A percentile compares a stretch with the other conserved stretches of the same genome.
phyloP scores from a whole-genome alignment of 2,329 filamentous ascomycete genomes.

The Sporothrix euskadiensis region DNA sequence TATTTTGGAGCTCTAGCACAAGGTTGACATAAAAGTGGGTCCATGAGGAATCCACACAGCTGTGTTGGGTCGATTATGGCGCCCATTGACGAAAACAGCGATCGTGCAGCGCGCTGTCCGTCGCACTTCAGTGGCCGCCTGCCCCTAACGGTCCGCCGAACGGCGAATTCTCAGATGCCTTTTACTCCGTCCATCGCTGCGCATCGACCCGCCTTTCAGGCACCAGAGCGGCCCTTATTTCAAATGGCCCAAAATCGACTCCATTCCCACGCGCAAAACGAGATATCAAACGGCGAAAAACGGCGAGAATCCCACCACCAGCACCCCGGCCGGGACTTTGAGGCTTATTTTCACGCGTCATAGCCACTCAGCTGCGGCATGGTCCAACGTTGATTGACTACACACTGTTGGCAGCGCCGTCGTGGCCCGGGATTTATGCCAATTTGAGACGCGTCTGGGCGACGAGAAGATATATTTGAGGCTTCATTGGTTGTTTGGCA shows the following conservation, averaged over 20 bases:
- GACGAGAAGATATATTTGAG: not conserved
- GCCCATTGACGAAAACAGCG: not conserved
- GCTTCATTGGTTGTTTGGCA: slow-evolving; percentile 24
- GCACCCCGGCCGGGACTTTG: not conserved
- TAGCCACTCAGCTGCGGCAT: not conserved
- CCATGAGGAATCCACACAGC: slow-evolving; percentile 15
- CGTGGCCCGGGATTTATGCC: slow-evolving; percentile 2
- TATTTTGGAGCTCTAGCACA: slow-evolving; percentile 13
- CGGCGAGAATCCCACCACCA: not conserved
- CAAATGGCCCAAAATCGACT: slow-evolving; percentile 7
- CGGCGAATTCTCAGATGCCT: not conserved
- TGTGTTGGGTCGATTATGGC: not conserved
- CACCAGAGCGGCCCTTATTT: not conserved
- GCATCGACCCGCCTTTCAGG: not conserved
- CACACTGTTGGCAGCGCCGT: not conserved
- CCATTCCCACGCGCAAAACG: not conserved
- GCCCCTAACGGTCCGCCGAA: not conserved
- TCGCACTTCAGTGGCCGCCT: not conserved
- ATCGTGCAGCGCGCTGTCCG: not conserved
- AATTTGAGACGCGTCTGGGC: slow-evolving; percentile 10
- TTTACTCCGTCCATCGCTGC: not conserved
- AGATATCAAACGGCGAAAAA: slow-evolving; percentile 8
- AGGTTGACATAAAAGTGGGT: slow-evolving; percentile 13
- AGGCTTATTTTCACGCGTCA: slow-evolving; percentile 24
- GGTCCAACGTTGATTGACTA: not conserved